Conservation (phyloP, 495 filamentous ascomycete species). For the Penicillium manginii region DNA sequence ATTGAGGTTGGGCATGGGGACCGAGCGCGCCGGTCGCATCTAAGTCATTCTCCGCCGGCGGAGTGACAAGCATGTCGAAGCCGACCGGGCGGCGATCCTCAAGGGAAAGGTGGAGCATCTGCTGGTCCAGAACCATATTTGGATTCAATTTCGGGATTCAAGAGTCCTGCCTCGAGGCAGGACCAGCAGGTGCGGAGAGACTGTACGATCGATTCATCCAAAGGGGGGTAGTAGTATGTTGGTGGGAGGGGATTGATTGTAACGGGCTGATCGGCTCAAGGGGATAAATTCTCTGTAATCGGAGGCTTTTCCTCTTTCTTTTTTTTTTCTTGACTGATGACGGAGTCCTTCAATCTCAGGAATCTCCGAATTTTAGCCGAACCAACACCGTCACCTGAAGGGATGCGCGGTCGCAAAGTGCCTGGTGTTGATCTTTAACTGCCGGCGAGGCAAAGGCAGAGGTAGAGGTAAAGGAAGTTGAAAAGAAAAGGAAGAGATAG, state of each 20-base stretch:
- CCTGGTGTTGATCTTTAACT: too few relatives aligned
- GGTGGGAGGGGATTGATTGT: not conserved
- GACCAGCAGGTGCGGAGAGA: conserved; percentile 7
- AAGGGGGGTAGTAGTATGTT: not conserved
- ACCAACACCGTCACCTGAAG: not conserved
- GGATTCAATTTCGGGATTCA: not conserved
- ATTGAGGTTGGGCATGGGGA: too few relatives aligned
- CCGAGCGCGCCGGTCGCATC: conserved; percentile 2
- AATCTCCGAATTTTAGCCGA: conserved; percentile 3
- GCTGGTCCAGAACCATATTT: conserved; percentile 28
- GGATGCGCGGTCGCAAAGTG: not conserved
- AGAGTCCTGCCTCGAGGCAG: conserved; percentile 15
- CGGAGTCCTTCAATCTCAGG: not conserved
- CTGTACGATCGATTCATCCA: not conserved
- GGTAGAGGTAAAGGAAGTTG: not conserved
- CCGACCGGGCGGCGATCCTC: conserved; percentile 21
- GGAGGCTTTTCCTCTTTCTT: too few relatives aligned
- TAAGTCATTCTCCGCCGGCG: conserved; percentile 29
- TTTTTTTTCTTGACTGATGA: not conserved
- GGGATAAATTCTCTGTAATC: not conserved
- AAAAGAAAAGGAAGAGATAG: not conserved
- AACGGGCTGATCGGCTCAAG: not conserved
- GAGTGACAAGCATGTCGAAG: conserved; percentile 26
- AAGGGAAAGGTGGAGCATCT: conserved; percentile 32
- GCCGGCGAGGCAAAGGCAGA: too few relatives aligned